These are phyloP conservation scores for Seiridium unicorne DNA, from an alignment of 2,329 filamentous ascomycete genomes.

Conservation along the genomic window DNA sequence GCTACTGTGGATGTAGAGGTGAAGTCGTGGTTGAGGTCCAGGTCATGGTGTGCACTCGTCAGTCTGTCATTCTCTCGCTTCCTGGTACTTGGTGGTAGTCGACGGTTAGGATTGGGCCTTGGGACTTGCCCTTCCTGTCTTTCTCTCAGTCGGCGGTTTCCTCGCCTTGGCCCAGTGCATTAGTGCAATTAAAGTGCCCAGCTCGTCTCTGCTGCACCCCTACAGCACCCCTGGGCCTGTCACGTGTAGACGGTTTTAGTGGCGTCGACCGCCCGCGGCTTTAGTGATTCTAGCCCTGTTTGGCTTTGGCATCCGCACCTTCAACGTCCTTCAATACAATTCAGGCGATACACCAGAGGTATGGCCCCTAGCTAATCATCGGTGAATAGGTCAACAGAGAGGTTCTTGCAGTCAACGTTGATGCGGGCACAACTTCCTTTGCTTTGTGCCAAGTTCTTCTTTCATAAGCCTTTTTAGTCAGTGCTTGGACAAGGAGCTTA, in stretches of 20 bases:
- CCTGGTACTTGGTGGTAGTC: not conserved
- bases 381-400: too few relatives aligned
- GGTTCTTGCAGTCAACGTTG: too few relatives aligned
- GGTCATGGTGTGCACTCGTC: not conserved
- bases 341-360: not conserved
- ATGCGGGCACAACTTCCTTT: too few relatives aligned
- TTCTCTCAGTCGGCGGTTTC: not conserved
- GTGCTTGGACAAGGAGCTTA: too few relatives aligned
- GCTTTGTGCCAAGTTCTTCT: too few relatives aligned
- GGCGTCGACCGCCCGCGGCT: not conserved
- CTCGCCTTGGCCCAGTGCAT: constrained; percentile 1
- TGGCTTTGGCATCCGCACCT: not conserved
- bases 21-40: not conserved
- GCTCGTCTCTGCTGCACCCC: not conserved
- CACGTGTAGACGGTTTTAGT: constrained; percentile 5
- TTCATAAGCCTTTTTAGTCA: too few relatives aligned
- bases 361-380: too few relatives aligned
- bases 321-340: constrained; percentile 5
- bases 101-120: not conserved
- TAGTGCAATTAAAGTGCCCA: constrained; percentile 3
- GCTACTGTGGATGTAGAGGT: not conserved
- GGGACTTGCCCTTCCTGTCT: not conserved
- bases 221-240: constrained; percentile 1
- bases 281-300: constrained; percentile 1
- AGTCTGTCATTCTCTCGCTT: not conserved